phyloP scores from a whole-genome alignment of 352 stramenopile species.

The Phytophthora ohioensis region DNA sequence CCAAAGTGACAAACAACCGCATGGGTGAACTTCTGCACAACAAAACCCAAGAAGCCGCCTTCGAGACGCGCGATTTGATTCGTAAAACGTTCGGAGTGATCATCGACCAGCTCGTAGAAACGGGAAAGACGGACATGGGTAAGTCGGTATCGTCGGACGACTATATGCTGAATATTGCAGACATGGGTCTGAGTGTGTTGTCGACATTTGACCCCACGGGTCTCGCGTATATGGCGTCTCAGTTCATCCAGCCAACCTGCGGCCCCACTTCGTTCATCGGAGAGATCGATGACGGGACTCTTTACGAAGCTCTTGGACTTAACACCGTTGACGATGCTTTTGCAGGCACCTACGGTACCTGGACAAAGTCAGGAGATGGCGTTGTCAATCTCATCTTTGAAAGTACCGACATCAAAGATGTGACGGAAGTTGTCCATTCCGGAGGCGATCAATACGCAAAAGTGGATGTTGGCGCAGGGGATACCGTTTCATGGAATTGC shows the following conservation, averaged over 20 bases:
- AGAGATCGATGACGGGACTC: slow-evolving; percentile 42
- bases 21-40: slow-evolving; percentile 31
- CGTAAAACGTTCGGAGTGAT: slow-evolving; percentile 34
- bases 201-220: slow-evolving; percentile 48
- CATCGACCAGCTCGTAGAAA: slow-evolving; percentile 31
- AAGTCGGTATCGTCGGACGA: slow-evolving; percentile 24
- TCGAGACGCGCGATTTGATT: slow-evolving; percentile 30
- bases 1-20: slow-evolving; percentile 27
- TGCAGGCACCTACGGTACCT: slow-evolving; percentile 33
- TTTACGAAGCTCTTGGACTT: slow-evolving; percentile 30
- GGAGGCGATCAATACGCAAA: slow-evolving; percentile 31
- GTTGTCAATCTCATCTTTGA: slow-evolving; percentile 37
- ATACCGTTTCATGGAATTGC: slow-evolving; percentile 24
- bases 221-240: slow-evolving; percentile 42
- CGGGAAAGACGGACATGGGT: slow-evolving; percentile 26
- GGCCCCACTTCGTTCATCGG: slow-evolving; percentile 38
- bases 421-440: slow-evolving; percentile 31
- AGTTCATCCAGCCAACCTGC: slow-evolving; percentile 50
- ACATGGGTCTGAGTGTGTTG: slow-evolving; percentile 43
- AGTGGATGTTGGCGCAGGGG: slow-evolving; percentile 20
- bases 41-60: slow-evolving; percentile 29
- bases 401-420: slow-evolving; percentile 28
- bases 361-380: slow-evolving; percentile 38
- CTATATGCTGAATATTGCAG: slow-evolving; percentile 43
- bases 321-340: slow-evolving; percentile 33